A percentile compares a stretch with the other conserved stretches of the same genome.
Conservation (phyloP, 2,329 filamentous ascomycete species). For the Whalleya microplaca region DNA sequence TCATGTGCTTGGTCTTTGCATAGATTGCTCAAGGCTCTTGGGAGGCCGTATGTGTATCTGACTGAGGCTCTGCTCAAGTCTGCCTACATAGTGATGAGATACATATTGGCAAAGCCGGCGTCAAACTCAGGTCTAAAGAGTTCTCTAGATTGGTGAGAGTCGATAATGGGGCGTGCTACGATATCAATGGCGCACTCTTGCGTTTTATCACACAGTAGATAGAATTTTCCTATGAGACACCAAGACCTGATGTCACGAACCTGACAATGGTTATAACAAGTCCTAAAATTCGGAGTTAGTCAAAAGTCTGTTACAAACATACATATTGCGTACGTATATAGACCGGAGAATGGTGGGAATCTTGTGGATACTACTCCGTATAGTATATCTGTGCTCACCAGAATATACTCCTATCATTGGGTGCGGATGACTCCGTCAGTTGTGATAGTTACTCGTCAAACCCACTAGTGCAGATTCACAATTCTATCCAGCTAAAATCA, state of each 20-base stretch:
- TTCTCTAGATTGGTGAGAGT: background rate
- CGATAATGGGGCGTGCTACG: background rate
- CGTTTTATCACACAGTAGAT: background rate
- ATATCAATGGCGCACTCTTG: background rate
- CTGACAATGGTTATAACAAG: background rate
- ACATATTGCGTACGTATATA: background rate
- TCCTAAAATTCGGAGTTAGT: background rate
- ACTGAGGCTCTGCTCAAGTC: slow-evolving; percentile 10
- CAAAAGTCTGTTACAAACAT: background rate
- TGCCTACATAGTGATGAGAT: slow-evolving; percentile 6
- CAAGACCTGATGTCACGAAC: background rate
- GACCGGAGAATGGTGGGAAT: background rate
- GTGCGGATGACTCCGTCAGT: background rate
- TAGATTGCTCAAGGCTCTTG: slow-evolving; percentile 13
- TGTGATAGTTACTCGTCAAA: background rate
- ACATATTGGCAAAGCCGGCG: slow-evolving; percentile 5
- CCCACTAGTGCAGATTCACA: slow-evolving; percentile 3
- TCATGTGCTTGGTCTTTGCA: slow-evolving; percentile 15
- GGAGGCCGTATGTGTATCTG: slow-evolving; percentile 13
- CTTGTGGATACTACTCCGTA: background rate
- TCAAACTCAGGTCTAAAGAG: background rate
- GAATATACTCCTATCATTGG: slow-evolving; percentile 1
- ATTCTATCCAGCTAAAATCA: slow-evolving; percentile 6
- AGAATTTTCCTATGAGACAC: background rate
- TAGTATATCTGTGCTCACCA: background rate